Conservation (phyloP, 2,329 filamentous ascomycete genomes). For the Stemphylium vesicarium region DNA sequence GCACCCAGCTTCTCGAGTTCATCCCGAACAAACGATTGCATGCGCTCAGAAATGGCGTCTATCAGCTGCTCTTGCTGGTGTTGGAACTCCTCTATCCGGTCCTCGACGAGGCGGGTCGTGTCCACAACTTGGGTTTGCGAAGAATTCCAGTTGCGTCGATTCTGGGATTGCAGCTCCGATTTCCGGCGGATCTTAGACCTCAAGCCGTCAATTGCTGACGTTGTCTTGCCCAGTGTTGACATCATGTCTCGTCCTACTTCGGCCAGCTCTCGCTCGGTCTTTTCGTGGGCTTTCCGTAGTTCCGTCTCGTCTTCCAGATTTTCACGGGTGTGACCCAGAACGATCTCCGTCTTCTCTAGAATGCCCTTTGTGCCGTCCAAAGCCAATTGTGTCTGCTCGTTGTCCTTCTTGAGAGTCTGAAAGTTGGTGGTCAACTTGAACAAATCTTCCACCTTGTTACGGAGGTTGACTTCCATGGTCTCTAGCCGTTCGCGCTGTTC, state of each 20-base stretch:
- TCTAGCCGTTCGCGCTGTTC: constrained; percentile 93
- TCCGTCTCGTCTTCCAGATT: constrained; percentile 79
- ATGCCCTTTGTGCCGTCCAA: constrained; percentile 82
- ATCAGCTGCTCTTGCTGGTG: constrained; percentile 75
- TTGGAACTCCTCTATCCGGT: constrained; percentile 74
- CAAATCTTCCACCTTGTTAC: constrained; percentile 92
- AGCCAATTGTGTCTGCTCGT: constrained; percentile 74
- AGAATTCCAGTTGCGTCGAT: constrained; percentile 78
- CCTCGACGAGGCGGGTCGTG: constrained; percentile 78
- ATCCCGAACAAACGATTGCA: constrained; percentile 76
- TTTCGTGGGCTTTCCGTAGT: constrained; percentile 81
- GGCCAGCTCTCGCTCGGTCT: constrained; percentile 79
- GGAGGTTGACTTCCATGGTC: constrained; percentile 85
- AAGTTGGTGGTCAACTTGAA: constrained; percentile 86
- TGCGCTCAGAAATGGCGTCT: constrained; percentile 68
- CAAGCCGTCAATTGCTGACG: constrained; percentile 79
- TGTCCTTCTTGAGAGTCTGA: constrained; percentile 86
- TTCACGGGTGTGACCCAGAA: constrained; percentile 77
- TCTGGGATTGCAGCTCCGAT: constrained; percentile 80
- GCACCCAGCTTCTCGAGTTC: constrained; percentile 75
- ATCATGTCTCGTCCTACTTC: constrained; percentile 77
- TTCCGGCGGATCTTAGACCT: constrained; percentile 87
- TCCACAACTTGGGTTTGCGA: constrained; percentile 78
- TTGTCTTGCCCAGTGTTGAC: constrained; percentile 76
- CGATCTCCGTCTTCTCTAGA: constrained; percentile 85